phyloP scores from a whole-genome alignment of 2,329 filamentous ascomycete genomes.

The Diplocarpon rosae region DNA sequence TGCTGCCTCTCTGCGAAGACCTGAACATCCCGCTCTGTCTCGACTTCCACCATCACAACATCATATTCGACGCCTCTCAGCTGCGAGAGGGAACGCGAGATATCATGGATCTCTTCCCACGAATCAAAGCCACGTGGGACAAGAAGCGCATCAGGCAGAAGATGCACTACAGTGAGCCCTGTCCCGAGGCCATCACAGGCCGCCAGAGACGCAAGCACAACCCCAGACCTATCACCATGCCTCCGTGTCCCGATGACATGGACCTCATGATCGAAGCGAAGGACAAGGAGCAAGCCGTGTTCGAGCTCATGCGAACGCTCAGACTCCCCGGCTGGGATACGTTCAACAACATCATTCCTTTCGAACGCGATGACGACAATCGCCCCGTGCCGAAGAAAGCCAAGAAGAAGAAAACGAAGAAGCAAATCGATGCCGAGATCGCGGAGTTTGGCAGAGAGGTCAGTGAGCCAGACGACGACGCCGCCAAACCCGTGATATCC shows the following conservation, averaged over 20 bases:
- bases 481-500: slow-evolving; percentile 31
- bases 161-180: slow-evolving; percentile 91
- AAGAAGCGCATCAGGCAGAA: slow-evolving; percentile 81
- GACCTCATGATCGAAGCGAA: slow-evolving; percentile 99
- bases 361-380: slow-evolving; percentile 68
- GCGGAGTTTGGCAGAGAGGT: slow-evolving; percentile 25
- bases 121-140: slow-evolving; percentile 75
- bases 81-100: slow-evolving; percentile 78
- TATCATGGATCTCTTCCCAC: slow-evolving; percentile 62
- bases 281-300: slow-evolving; percentile 93
- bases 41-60: slow-evolving; percentile 94
- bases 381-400: slow-evolving; percentile 38
- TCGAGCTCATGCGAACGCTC: slow-evolving; percentile 84
- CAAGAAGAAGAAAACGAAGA: slow-evolving; percentile 32
- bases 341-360: slow-evolving; percentile 67
- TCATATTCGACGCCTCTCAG: slow-evolving; percentile 63
- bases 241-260: slow-evolving; percentile 73
- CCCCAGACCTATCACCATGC: slow-evolving; percentile 64
- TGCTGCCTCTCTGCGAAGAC: slow-evolving; percentile 83
- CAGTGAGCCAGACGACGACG: slow-evolving; percentile 28
- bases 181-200: slow-evolving; percentile 62
- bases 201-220: slow-evolving; percentile 78
- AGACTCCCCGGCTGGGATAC: slow-evolving; percentile 69
- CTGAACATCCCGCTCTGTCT: slow-evolving; percentile 88
- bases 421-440: slow-evolving; percentile 29